Evolutionary conservation across 2,329 filamentous ascomycete genomes (phyloP).

Genomic region (Alternaria rosae): DNA sequence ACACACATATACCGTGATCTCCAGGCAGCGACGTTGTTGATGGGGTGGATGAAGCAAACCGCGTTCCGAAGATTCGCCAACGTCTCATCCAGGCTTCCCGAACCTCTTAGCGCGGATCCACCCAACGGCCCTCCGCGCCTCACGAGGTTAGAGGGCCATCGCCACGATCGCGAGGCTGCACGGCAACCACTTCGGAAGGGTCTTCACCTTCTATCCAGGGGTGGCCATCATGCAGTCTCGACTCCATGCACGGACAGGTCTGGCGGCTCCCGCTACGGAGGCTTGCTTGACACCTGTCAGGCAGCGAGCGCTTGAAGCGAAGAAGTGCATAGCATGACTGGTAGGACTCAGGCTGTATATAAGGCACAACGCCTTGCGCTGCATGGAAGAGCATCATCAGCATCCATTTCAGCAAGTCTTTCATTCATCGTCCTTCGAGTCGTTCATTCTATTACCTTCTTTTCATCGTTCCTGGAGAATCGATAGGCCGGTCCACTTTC

Average conservation of each 20-base stretch:
- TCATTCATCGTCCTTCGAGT: conserved; percentile 32
- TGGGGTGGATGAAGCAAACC: conserved; percentile 34
- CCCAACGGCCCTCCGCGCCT: conserved; percentile 1
- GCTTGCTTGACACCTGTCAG: conserved; percentile 25
- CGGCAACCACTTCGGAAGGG: conserved; percentile 13
- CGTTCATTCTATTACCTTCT: conserved; percentile 35
- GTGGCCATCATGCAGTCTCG: conserved; percentile 34
- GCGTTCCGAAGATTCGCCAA: conserved; percentile 39
- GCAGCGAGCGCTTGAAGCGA: conserved; percentile 15
- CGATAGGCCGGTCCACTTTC: conserved; percentile 46
- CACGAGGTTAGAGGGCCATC: conserved; percentile 11
- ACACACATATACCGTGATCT: conserved; percentile 11
- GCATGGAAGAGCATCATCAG: conserved; percentile 21
- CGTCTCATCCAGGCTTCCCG: conserved; percentile 27
- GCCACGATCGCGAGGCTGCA: conserved; percentile 20
- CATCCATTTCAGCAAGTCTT: conserved; percentile 33
- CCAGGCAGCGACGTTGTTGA: conserved; percentile 17
- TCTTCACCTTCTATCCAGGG: conserved; percentile 27
- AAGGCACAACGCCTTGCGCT: conserved; percentile 32
- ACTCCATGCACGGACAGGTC: conserved; percentile 13
- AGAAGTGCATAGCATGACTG: conserved; percentile 16
- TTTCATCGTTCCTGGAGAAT: conserved; percentile 50
- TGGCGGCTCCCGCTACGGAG: conserved; percentile 17
- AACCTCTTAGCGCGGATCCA: conserved; percentile 16
- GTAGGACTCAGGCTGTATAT: conserved; percentile 32